Evolutionary conservation across 2,329 filamentous ascomycete genomes (phyloP).

Genomic region (Penicillium vulpinum): DNA sequence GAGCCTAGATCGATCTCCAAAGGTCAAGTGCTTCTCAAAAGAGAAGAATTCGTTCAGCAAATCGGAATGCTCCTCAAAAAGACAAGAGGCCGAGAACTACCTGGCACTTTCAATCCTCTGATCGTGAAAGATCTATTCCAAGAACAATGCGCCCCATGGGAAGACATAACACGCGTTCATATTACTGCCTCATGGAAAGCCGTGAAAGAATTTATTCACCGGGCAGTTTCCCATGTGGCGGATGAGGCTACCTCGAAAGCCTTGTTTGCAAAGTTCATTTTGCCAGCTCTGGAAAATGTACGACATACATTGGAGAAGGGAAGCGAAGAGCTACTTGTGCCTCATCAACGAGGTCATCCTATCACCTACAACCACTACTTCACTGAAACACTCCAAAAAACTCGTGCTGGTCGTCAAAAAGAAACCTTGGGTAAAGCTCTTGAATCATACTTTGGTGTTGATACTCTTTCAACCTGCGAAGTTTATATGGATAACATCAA

Average conservation of each 20-base stretch:
- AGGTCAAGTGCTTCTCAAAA: constrained; percentile 18
- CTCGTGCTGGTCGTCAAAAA: constrained; percentile 14
- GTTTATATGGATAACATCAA: constrained; percentile 1
- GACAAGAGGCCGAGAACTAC: constrained; percentile 57
- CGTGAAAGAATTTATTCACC: constrained; percentile 38
- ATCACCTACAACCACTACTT: constrained; percentile 43
- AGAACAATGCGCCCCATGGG: constrained; percentile 60
- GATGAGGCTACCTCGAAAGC: constrained; percentile 42
- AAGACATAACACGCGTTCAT: constrained; percentile 43
- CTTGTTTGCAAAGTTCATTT: constrained; percentile 42
- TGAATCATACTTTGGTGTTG: constrained; percentile 14
- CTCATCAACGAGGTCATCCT: constrained; percentile 40
- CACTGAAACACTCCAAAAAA: constrained; percentile 34
- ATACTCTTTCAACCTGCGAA: constrained; percentile 8
- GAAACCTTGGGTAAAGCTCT: constrained; percentile 9
- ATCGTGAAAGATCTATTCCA: constrained; percentile 61
- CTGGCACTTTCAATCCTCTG: constrained; percentile 61
- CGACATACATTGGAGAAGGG: neutral
- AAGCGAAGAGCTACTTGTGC: constrained; percentile 48
- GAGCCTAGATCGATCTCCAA: neutral
- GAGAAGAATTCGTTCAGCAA: constrained; percentile 43
- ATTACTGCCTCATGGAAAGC: constrained; percentile 37
- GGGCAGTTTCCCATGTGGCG: constrained; percentile 38
- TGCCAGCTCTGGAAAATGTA: constrained; percentile 38
- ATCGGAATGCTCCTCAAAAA: constrained; percentile 43